Evolutionary conservation across 1,284 basidiomycete genomes (phyloP).

Genomic region (Vanrija pseudolonga): DNA sequence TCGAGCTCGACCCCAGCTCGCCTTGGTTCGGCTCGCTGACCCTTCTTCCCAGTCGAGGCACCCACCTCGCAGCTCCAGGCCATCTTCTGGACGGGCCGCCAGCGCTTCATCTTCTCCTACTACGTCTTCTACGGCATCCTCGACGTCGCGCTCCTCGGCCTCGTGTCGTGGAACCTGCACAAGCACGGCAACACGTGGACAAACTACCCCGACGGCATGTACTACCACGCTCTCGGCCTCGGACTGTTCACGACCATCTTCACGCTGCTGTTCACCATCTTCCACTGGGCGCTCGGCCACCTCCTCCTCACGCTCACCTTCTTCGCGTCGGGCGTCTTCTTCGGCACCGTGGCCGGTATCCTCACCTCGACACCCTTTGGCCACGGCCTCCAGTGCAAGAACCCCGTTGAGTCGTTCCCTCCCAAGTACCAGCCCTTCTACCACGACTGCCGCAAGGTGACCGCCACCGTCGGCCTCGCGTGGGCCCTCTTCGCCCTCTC

Average conservation of each 20-base stretch:
- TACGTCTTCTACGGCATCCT: slow-evolving; percentile 56
- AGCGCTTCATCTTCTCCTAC: slow-evolving; percentile 52
- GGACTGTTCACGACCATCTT: slow-evolving; percentile 36
- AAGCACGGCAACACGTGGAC: slow-evolving; percentile 24
- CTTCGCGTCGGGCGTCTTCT: slow-evolving; percentile 22
- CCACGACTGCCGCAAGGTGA: slow-evolving; percentile 28
- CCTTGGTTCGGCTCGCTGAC: background rate
- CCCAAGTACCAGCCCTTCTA: slow-evolving; percentile 25
- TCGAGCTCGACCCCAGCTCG: no score
- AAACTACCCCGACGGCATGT: slow-evolving; percentile 27
- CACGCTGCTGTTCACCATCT: slow-evolving; percentile 29
- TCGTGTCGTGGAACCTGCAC: slow-evolving; percentile 40
- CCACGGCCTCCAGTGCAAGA: slow-evolving; percentile 38
- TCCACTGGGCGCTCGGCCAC: slow-evolving; percentile 32
- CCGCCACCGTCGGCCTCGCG: slow-evolving; percentile 34
- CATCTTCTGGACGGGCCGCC: slow-evolving; percentile 23
- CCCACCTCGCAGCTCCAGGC: slow-evolving; percentile 6
- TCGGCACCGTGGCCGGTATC: slow-evolving; percentile 38
- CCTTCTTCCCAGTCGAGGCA: background rate
- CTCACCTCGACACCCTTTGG: slow-evolving; percentile 40
- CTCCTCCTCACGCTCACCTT: slow-evolving; percentile 21
- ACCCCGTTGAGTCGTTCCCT: slow-evolving; percentile 27
- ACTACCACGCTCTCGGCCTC: slow-evolving; percentile 34
- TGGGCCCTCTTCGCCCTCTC: slow-evolving; percentile 42
- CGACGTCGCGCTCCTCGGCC: slow-evolving; percentile 50